Evolutionary conservation across 345 rosid genomes (phyloP), one percentile per base, ranked within the genome.

Genomic region (Eucalyptus polyanthemos): DNA sequence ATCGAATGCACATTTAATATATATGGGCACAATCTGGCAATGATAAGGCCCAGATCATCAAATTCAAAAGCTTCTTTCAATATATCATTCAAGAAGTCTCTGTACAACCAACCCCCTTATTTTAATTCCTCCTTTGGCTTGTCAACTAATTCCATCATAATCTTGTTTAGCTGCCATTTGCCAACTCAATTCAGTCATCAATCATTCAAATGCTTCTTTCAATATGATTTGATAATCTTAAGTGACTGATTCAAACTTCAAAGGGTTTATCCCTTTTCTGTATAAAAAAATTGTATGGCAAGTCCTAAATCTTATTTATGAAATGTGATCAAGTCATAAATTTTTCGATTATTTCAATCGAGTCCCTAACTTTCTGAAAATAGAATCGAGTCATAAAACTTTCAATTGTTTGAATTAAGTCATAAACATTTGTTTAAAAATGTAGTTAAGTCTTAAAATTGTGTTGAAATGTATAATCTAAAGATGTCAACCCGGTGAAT

Each of bases 401-500:
- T 76, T 76, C 8, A 5, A 34, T 5, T 3, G 0, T 34, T 3
- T 72, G 14, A 37, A 76, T 11, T 76, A 21, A 76, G 45, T 76
- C 47, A 11, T 37, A 11, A 34, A 37, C 15, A 13, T 76, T 76
- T 27, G 1, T 1, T 11, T 76, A 37, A 22, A 76, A 76, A 37
- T 76, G 3, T 1, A 21, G 0, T 37, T 14, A 3, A 11, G 3
- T 6, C 14, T 6, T 21, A 3, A 72, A 19, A 19, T 5, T 72
- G 12, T 72, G 5, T 37, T 37, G 27, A 72, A 72, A 37, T 19
- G 3, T 11, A 1, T 72, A 19, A 72, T 72, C 6, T 34, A 72
- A 72, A 42, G 14, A 72, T 72, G 14, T 19, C 25, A 10, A 0
- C 0, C 0, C 0, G 4, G 45, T 2, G 14, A 37, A 21, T 19